Conservation (phyloP, 108 stramenopile genomes). For the Discostella stelligeroides region DNA sequence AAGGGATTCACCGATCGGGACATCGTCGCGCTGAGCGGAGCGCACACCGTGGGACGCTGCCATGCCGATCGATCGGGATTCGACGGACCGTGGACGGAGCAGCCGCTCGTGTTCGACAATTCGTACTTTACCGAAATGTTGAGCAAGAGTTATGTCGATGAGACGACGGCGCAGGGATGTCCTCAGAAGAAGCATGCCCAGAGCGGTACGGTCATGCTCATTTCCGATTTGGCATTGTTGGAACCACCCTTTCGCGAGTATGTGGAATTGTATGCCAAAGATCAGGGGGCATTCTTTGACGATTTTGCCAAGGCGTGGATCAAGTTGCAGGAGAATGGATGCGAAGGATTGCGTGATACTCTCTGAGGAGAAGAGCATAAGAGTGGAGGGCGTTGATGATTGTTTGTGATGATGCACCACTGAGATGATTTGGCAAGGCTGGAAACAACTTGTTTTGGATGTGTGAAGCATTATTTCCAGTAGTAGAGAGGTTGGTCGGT, state of each 20-base stretch:
- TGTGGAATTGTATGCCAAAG: constrained; percentile 47
- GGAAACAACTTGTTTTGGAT: too few relatives aligned
- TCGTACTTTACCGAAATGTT: constrained; percentile 58
- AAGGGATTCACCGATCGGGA: constrained; percentile 78
- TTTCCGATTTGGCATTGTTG: constrained; percentile 53
- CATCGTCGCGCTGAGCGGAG: constrained; percentile 69
- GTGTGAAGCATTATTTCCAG: too few relatives aligned
- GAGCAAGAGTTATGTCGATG: constrained; percentile 37
- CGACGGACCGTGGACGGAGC: constrained; percentile 60
- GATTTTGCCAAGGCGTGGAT: constrained; percentile 45
- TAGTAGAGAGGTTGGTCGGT: too few relatives aligned
- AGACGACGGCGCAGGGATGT: constrained; percentile 46
- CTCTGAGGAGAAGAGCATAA: too few relatives aligned
- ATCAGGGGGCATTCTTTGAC: constrained; percentile 42
- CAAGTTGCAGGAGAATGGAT: constrained; percentile 55
- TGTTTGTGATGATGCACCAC: too few relatives aligned
- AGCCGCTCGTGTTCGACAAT: constrained; percentile 52
- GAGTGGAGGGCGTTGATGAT: too few relatives aligned
- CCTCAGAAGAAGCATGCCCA: constrained; percentile 36
- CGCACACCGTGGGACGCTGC: constrained; percentile 69
- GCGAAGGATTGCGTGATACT: constrained; percentile 39
- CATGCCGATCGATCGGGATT: constrained; percentile 62
- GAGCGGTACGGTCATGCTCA: constrained; percentile 46
- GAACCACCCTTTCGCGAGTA: constrained; percentile 39
- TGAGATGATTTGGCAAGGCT: too few relatives aligned